Evolutionary conservation across 2,329 filamentous ascomycete genomes (phyloP).

Genomic region (Paecilomyces sp.): DNA sequence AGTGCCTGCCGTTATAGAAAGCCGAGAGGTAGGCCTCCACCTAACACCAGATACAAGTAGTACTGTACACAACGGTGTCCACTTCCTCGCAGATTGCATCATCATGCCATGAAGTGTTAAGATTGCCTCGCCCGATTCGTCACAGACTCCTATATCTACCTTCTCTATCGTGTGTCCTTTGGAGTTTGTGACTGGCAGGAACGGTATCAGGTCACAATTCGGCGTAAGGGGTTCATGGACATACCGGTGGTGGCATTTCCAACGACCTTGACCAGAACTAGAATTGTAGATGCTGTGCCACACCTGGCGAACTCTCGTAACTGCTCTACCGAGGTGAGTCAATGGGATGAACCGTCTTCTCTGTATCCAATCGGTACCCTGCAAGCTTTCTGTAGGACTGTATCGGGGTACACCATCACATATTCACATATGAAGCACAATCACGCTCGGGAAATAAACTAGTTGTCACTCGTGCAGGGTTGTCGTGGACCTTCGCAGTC

Average conservation of each 20-base stretch:
- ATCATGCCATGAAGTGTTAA: constrained; percentile 40
- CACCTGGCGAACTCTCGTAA: constrained; percentile 38
- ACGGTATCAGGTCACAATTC: background rate
- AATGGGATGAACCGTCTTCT: constrained; percentile 23
- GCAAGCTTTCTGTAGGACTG: constrained; percentile 30
- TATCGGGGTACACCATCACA: constrained; percentile 38
- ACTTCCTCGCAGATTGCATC: constrained; percentile 27
- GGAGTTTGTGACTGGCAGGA: constrained; percentile 38
- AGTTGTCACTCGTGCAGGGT: constrained; percentile 36
- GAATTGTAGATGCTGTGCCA: constrained; percentile 34
- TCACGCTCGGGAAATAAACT: constrained; percentile 49
- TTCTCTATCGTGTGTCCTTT: constrained; percentile 34
- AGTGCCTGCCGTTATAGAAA: constrained; percentile 35
- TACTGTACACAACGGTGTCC: constrained; percentile 33
- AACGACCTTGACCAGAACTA: constrained; percentile 46
- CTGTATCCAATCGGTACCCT: constrained; percentile 34
- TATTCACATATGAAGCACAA: constrained; percentile 39
- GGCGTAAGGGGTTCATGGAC: background rate
- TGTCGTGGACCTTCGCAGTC: background rate
- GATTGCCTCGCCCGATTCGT: constrained; percentile 41
- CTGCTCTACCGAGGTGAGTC: constrained; percentile 42
- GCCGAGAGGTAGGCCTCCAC: constrained; percentile 26
- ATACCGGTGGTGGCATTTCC: constrained; percentile 40
- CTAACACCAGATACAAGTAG: constrained; percentile 35
- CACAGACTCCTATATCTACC: constrained; percentile 40